Conservation (phyloP, 148 eudicot genomes). For the Amaranthus cruentus region DNA sequence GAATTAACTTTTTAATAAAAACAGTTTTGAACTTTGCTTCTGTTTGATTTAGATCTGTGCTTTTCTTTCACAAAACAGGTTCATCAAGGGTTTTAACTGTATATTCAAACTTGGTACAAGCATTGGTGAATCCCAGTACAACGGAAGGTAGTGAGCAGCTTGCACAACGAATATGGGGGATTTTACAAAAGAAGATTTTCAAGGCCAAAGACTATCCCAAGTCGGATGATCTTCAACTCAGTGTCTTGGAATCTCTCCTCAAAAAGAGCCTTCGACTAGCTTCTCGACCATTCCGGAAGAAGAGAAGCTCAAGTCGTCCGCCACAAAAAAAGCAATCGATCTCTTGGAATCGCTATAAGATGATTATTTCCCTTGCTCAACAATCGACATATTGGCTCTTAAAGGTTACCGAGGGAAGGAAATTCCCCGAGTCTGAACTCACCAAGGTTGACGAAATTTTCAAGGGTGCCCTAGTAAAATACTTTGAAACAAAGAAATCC, state of each 20-base stretch:
- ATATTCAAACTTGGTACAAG: constrained; percentile 75
- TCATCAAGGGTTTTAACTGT: constrained; percentile 58
- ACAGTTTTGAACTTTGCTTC: neutral
- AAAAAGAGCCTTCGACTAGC: constrained; percentile 76
- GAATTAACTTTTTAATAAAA: too few relatives aligned
- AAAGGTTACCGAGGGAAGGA: constrained; percentile 70
- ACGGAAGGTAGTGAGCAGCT: constrained; percentile 92
- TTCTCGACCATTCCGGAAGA: constrained; percentile 71
- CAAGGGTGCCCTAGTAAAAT: constrained; percentile 39
- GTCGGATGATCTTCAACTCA: constrained; percentile 55
- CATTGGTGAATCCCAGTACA: constrained; percentile 73
- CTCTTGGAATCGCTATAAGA: constrained; percentile 53
- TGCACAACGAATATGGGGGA: constrained; percentile 83
- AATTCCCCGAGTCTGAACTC: constrained; percentile 51
- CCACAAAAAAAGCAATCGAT: constrained; percentile 69
- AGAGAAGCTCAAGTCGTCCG: constrained; percentile 43
- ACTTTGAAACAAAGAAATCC: constrained; percentile 72
- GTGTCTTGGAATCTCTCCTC: constrained; percentile 57
- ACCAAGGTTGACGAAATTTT: constrained; percentile 49
- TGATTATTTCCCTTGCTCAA: constrained; percentile 69
- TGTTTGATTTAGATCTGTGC: constrained; percentile 1
- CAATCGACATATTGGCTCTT: constrained; percentile 81
- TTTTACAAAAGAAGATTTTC: constrained; percentile 75
- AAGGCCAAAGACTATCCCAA: constrained; percentile 80
- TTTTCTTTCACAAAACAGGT: constrained; percentile 33